A percentile compares a stretch with the other conserved stretches of the same genome.
These are phyloP conservation scores for Phytophthora aleatoria DNA, from an alignment of 352 stramenopile genomes.

Conservation along the genomic window DNA sequence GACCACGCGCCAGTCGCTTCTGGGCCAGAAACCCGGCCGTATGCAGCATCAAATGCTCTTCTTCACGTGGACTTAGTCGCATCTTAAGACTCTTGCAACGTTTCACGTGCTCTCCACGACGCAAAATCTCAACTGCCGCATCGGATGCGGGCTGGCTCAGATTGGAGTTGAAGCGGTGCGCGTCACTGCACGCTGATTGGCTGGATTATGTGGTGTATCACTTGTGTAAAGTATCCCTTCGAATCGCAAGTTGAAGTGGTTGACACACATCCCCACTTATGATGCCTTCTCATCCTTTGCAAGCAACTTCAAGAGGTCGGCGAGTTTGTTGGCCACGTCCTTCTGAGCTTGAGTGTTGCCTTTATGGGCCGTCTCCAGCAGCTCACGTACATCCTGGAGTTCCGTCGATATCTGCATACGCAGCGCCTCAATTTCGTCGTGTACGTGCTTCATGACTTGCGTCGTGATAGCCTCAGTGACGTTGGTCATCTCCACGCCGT, in stretches of 20 bases:
- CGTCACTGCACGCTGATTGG: conserved; percentile 11
- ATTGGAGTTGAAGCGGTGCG: conserved; percentile 19
- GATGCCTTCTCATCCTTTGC: conserved; percentile 8
- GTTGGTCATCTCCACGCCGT: conserved; percentile 19
- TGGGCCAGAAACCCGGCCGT: conserved; percentile 92
- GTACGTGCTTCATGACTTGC: conserved; percentile 40
- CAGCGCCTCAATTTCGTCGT: conserved; percentile 35
- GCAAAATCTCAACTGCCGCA: conserved; percentile 30
- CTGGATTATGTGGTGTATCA: background rate
- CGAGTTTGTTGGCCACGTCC: conserved; percentile 28
- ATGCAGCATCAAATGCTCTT: conserved; percentile 81
- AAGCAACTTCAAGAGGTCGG: conserved; percentile 34
- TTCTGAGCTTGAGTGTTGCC: conserved; percentile 21
- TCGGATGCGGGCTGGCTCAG: conserved; percentile 1
- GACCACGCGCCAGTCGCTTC: conserved; percentile 92
- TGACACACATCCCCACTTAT: too few species aligned
- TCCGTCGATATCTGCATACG: conserved; percentile 42
- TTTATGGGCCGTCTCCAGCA: conserved; percentile 29
- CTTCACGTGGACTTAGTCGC: conserved; percentile 70
- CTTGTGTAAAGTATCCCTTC: conserved; percentile 4
- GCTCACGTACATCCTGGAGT: conserved; percentile 35
- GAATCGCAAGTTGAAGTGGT: conserved; percentile 30
- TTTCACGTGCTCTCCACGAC: background rate
- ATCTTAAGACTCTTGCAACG: conserved; percentile 21
- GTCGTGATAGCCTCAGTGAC: conserved; percentile 40